Evolutionary conservation across 1,139 yeast genomes (phyloP), one percentile per base, ranked within the genome.

Genomic region (Pichia sp.): DNA sequence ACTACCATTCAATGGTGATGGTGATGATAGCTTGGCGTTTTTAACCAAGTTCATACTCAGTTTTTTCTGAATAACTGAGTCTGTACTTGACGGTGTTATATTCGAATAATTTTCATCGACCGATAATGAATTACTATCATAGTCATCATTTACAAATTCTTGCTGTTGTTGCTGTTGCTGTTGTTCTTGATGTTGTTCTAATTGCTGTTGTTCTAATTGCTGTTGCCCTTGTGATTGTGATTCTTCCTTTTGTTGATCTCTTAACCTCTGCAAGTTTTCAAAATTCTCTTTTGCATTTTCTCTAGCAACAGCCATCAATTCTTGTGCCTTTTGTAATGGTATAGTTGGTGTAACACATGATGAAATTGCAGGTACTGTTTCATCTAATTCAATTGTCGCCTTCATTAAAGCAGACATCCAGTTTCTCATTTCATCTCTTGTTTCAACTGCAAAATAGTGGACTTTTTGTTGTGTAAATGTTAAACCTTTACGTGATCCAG

Each of bases 381-480:
- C 97, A 67, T 94, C 98, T 46, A 95, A 76, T 64, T 92, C 99
- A 59, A 92, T 94, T 0, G 98, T 92, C 0, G 97, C 95, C 52
- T 92, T 88, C 80, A 90, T 87, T 53, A 92, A 71, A 0, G 97
- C 96, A 50, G 90, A 86, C 79, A 90, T 82, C 99, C 99, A 92
- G 1, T 78, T 79, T 61, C 96, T 76, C 96, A 92, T 85, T 54
- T 90, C 97, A 45, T 88, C 96, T 50, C 76, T 79, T 1, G 88
- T 76, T 49, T 92, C 97, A 35, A 90, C 97, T 0, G 97, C 97
- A 73, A 92, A 94, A 65, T 84, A 92, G 61, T 92, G 98, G 4
- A 90, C 86, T 57, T 89, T 87, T 32, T 96, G 98, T 57, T 90
- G 96, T 0, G 99, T 94, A 64, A 94, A 94, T 0, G 96, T 90